Base-by-base conservation (phyloP, 768 basidiomycete genomes). In the Lentinula boryana region DNA sequence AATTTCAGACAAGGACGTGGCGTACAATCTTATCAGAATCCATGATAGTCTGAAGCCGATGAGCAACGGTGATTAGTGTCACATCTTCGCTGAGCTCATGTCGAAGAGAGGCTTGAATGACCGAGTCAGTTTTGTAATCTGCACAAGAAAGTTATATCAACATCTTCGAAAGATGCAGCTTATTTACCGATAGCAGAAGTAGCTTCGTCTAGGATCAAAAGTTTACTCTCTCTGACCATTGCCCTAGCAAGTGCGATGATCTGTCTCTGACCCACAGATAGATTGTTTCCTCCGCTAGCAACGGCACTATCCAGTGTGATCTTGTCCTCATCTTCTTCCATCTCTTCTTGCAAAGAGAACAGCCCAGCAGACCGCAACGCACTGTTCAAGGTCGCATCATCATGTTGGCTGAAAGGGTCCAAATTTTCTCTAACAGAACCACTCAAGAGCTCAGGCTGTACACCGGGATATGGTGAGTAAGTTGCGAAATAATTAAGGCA, bases 331-430 rank as follows among this genome's bases (percentile, higher is more conserved):
- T 23, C 40, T 33, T 63, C 64, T 4, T 33, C 36, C 23, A 60
- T 36, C 8, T 60, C 58, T 51, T 60, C 62, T 32, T 76, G 16
- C 68, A 72, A 12, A 77, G 78, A 55, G 83, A 81, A 63, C 78
- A 74, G 61, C 80, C 85, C 32, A 81, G 84, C 16, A 78, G 67
- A 78, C 44, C 80, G 78, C 6, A 85, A 73, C 4, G 85, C 79
- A 66, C 83, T 82, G 58, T 78, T 84, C 81, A 89, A 84, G 36
- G 85, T 81, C 1, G 76, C 74, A 62, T 89, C 88, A 58, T 86
- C 76, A 61, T 88, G 88, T 63, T 89, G 85, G 15, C 80, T 74
- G 63, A 89, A 89, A n/a, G 88, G 85, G 62, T 89, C 88, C 31
- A 89, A 68, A 0, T 86, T 84, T 1, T 85, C 80, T 35, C 88